These are phyloP conservation scores for Diaporthe aspalathi DNA, from an alignment of 2,329 filamentous ascomycete species.

Conservation along the genomic window DNA sequence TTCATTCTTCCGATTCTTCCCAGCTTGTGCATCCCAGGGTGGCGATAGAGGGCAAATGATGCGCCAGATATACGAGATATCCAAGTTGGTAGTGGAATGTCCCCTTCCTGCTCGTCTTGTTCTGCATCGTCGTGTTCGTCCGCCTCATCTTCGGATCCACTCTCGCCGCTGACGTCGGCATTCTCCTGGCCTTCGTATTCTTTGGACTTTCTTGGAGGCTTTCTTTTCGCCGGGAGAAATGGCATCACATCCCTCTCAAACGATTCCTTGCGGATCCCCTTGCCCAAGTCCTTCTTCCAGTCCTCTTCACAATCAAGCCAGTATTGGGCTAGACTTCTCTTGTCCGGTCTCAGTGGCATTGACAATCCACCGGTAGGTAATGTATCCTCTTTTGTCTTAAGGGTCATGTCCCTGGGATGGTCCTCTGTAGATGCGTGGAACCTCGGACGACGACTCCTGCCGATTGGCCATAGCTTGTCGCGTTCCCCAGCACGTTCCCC, in stretches of 20 bases:
- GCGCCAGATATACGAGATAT: constrained; percentile 1
- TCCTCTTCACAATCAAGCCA: background rate
- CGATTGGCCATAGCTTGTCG: background rate
- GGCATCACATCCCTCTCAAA: background rate
- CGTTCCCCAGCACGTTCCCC: background rate
- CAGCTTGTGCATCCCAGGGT: background rate
- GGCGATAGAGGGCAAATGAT: background rate
- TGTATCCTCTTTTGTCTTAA: no score
- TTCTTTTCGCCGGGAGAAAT: background rate
- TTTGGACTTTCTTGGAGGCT: background rate
- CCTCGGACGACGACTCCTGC: background rate
- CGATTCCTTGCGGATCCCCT: no score
- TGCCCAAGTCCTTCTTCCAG: background rate
- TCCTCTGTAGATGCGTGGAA: no score
- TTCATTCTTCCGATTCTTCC: constrained; percentile 43
- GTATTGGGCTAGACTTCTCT: no score
- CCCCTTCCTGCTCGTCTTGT: background rate
- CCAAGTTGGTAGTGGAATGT: constrained; percentile 31
- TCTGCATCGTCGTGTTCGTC: fast-evolving
- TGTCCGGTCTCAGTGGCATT: no score
- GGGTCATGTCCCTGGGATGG: no score
- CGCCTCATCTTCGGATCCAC: background rate
- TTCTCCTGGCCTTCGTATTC: background rate
- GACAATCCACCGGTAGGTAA: no score
- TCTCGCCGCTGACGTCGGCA: background rate